A percentile compares a stretch with the other conserved stretches of the same genome.
Evolutionary conservation across 140 eudicot species (phyloP).

Genomic region (Senecio squalidus): DNA sequence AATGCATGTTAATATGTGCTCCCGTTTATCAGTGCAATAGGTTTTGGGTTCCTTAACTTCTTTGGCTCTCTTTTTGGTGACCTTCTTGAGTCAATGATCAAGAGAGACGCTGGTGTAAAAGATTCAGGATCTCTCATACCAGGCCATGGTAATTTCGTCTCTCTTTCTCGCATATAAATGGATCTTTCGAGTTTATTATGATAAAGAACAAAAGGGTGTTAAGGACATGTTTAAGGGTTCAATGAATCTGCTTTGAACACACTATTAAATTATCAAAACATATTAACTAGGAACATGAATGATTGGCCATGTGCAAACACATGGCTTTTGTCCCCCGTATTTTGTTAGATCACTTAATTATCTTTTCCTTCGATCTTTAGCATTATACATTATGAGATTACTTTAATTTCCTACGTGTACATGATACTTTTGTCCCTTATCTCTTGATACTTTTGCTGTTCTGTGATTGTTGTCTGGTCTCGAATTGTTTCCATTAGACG

Average conservation of each 20-base stretch:
- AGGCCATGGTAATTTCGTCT: conserved; percentile 69
- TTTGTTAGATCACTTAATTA: not conserved
- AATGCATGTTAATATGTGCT: conserved; percentile 15
- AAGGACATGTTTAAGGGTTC: conserved; percentile 4
- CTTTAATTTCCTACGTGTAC: not conserved
- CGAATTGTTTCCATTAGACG: too few relatives aligned
- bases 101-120: conserved; percentile 98
- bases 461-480: not conserved
- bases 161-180: not conserved
- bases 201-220: conserved; percentile 1
- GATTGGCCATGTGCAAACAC: conserved; percentile 22
- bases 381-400: not conserved
- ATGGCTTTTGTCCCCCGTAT: conserved; percentile 13
- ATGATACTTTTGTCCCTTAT: not conserved
- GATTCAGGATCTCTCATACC: conserved; percentile 98
- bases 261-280: not conserved
- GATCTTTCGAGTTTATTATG: not conserved
- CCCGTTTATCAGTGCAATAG: conserved; percentile 58
- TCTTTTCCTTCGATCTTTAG: not conserved
- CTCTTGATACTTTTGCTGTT: not conserved
- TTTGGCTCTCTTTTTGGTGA: conserved; percentile 96
- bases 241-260: conserved; percentile 8
- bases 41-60: conserved; percentile 71
- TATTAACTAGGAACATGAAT: conserved; percentile 8
- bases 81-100: conserved; percentile 91